A percentile compares a stretch with the other conserved stretches of the same genome.
Evolutionary conservation across 192 early-diverging fungal species (phyloP).

Genomic region (Coemansia sp.): DNA sequence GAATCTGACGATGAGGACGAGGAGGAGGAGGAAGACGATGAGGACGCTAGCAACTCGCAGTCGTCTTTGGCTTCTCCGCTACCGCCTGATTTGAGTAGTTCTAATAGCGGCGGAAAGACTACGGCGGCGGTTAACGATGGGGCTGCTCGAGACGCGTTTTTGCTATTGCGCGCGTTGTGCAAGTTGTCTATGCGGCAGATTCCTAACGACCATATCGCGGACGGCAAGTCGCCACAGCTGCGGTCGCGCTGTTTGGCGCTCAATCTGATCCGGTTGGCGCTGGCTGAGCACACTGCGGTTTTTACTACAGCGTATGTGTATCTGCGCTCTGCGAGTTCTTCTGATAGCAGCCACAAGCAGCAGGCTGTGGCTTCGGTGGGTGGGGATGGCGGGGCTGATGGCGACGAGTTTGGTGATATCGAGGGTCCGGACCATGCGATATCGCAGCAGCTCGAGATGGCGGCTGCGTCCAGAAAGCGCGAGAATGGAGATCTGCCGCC

Average conservation of each 20-base stretch:
- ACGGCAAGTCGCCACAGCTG: constrained; percentile 78
- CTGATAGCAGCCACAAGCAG: not conserved
- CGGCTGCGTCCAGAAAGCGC: not conserved
- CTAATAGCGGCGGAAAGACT: not conserved
- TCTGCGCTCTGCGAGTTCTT: constrained; percentile 12
- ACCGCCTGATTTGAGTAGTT: not conserved
- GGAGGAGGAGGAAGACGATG: not conserved
- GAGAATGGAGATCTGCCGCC: not conserved
- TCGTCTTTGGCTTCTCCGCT: not conserved
- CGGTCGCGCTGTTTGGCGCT: constrained; percentile 83
- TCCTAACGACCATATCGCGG: constrained; percentile 63
- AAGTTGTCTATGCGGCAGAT: constrained; percentile 86
- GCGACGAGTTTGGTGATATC: constrained; percentile 46
- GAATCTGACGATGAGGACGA: constrained; percentile 17
- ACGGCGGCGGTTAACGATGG: constrained; percentile 14
- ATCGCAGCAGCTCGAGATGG: constrained; percentile 20
- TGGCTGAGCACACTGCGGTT: constrained; percentile 72
- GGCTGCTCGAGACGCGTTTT: constrained; percentile 70
- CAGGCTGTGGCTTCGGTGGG: not conserved
- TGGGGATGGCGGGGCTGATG: not conserved
- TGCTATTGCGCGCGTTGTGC: constrained; percentile 84
- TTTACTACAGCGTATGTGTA: constrained; percentile 65
- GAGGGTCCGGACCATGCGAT: constrained; percentile 45
- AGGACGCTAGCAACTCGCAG: not conserved
- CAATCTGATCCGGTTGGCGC: constrained; percentile 71